Conservation (phyloP, 1,284 basidiomycete species). For the Ceratobasidium sp. region DNA sequence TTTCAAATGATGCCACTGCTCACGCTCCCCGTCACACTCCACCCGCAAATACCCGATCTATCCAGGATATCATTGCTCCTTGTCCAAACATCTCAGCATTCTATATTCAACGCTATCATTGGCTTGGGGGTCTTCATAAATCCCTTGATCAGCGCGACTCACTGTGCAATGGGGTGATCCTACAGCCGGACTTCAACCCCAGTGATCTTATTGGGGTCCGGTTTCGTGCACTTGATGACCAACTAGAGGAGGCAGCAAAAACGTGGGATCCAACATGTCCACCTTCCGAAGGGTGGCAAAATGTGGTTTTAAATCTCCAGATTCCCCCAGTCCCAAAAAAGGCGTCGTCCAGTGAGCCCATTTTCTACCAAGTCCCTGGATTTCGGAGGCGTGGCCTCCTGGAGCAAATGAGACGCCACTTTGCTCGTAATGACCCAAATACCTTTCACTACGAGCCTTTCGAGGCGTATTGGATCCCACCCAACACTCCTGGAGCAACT, state of each 20-base stretch:
- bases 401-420: not conserved
- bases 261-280: not conserved
- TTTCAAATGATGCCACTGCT: too few species aligned
- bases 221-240: not conserved
- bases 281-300: not conserved
- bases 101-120: not conserved
- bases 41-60: too few species aligned
- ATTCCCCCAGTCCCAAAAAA: not conserved
- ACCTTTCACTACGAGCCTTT: slow-evolving; percentile 2
- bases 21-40: too few species aligned
- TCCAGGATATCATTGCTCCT: not conserved
- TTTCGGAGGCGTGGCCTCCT: not conserved
- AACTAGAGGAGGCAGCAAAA: not conserved
- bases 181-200: not conserved
- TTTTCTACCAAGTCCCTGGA: not conserved
- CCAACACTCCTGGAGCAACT: not conserved
- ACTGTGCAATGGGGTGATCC: not conserved
- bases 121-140: not conserved
- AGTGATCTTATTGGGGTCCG: not conserved
- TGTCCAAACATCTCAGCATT: slow-evolving; percentile 22
- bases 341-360: not conserved
- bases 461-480: not conserved
- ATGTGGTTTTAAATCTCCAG: not conserved
- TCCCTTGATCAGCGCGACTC: not conserved
- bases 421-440: not conserved